Evolutionary conservation across 208 protist genomes (phyloP).

Genomic region (Phytomonas sp.): DNA sequence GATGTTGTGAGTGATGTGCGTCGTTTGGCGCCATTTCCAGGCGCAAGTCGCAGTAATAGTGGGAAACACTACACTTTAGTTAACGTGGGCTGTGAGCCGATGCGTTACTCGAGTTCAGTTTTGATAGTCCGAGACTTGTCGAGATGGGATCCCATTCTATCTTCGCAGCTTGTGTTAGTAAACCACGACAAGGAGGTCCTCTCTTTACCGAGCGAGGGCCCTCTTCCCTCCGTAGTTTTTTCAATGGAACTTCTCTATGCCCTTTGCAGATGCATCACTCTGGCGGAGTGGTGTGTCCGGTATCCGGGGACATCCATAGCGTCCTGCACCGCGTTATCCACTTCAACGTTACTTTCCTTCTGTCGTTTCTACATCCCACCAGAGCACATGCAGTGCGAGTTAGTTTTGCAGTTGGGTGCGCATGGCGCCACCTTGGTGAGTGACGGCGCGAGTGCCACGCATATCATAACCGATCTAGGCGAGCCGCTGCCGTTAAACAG

Average conservation of each 20-base stretch:
- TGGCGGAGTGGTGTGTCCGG: slow-evolving; percentile 61
- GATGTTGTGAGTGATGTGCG: slow-evolving; percentile 32
- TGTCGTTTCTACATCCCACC: slow-evolving; percentile 44
- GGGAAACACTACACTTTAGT: slow-evolving; percentile 19
- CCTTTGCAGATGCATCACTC: slow-evolving; percentile 42
- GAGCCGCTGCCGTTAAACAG: slow-evolving; percentile 13
- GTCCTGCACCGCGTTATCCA: slow-evolving; percentile 31
- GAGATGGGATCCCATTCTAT: slow-evolving; percentile 31
- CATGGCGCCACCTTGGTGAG: slow-evolving; percentile 46
- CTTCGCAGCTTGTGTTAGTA: slow-evolving; percentile 39
- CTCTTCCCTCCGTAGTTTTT: slow-evolving; percentile 1
- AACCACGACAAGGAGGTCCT: slow-evolving; percentile 18
- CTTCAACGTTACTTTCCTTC: slow-evolving; percentile 35
- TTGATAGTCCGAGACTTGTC: slow-evolving; percentile 30
- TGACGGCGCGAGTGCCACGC: slow-evolving; percentile 39
- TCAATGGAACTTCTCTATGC: slow-evolving; percentile 68
- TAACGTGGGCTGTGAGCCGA: slow-evolving; percentile 24
- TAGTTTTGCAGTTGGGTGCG: slow-evolving; percentile 30
- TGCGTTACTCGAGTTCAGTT: slow-evolving; percentile 27
- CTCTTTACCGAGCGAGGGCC: not conserved
- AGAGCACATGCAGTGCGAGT: not conserved
- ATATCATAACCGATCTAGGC: slow-evolving; percentile 22
- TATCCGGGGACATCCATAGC: slow-evolving; percentile 51
- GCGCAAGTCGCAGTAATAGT: not conserved
- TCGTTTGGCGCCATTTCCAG: slow-evolving; percentile 24